phyloP scores from a whole-genome alignment of 768 basidiomycete species.

The Pholiota conissans region DNA sequence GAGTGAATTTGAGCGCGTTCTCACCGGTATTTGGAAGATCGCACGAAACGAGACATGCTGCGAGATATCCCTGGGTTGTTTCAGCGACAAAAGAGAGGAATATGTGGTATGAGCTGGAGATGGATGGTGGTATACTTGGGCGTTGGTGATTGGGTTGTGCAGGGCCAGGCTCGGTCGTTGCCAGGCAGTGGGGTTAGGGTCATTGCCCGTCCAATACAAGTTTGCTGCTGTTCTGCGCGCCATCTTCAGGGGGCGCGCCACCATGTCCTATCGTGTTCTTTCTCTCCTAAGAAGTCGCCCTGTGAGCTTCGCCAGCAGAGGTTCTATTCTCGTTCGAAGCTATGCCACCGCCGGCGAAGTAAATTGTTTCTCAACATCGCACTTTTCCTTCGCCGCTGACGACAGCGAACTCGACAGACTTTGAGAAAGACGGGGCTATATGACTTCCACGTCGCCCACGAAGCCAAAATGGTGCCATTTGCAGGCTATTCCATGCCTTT shows the following conservation, averaged over 20 bases:
- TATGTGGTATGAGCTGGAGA: neutral
- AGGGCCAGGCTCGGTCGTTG: neutral
- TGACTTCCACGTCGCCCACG: constrained; percentile 82
- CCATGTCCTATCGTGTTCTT: constrained; percentile 15
- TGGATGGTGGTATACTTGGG: neutral
- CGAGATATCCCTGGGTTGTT: neutral
- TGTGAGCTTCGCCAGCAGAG: neutral
- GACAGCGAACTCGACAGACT: constrained; percentile 21
- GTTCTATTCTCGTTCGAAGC: constrained; percentile 10
- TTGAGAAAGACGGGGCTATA: constrained; percentile 74
- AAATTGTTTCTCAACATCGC: neutral
- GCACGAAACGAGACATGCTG: constrained; percentile 82
- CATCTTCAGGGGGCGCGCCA: constrained; percentile 10
- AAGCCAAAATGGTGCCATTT: constrained; percentile 95
- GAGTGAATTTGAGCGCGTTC: constrained; percentile 21
- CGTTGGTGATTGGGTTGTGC: constrained; percentile 7
- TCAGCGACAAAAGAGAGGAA: neutral
- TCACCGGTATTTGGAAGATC: constrained; percentile 84
- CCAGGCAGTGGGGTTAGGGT: constrained; percentile 21
- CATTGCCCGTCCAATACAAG: constrained; percentile 2
- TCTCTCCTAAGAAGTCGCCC: constrained; percentile 13
- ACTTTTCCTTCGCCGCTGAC: neutral
- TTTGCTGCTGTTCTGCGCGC: neutral
- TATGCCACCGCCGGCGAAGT: constrained; percentile 23
- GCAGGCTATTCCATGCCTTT: constrained; percentile 97